A percentile compares a stretch with the other conserved stretches of the same genome.
phyloP scores from a whole-genome alignment of 176 grass and related monocot species.

The Oryza glumipatula region DNA sequence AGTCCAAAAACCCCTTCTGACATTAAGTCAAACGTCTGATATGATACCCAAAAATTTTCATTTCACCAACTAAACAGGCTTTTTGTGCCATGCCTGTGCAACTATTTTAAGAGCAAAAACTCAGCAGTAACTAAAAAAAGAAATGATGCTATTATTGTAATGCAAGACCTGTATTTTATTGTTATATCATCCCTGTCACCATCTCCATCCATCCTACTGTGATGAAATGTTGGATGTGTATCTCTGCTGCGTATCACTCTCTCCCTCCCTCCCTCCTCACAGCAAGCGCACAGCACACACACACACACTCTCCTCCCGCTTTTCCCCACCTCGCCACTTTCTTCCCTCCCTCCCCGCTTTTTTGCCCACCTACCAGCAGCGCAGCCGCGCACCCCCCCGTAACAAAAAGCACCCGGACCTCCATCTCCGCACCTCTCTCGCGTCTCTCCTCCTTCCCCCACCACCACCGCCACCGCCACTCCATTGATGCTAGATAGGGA shows the following conservation, averaged over 20 bases:
- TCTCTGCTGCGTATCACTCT: conserved; percentile 36
- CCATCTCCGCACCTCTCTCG: conserved; percentile 28
- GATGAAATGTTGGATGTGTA: conserved; percentile 49
- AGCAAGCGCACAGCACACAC: neutral
- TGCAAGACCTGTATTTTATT: neutral
- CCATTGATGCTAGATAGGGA: neutral
- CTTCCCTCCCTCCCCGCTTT: conserved; percentile 28
- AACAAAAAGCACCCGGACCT: conserved; percentile 56
- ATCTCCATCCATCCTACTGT: neutral
- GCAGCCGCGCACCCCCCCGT: neutral
- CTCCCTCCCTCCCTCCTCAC: neutral
- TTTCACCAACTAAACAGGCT: too few relatives aligned
- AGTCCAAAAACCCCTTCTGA: too few relatives aligned
- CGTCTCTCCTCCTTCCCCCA: neutral
- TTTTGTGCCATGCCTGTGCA: neutral
- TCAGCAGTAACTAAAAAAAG: neutral
- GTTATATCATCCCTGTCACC: neutral
- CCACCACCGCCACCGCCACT: neutral
- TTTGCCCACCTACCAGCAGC: conserved; percentile 55
- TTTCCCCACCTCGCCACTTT: conserved; percentile 37
- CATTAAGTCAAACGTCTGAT: too few relatives aligned
- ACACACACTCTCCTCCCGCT: conserved; percentile 13
- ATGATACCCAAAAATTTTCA: too few relatives aligned
- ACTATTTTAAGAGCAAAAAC: neutral
- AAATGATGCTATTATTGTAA: neutral